These are phyloP conservation scores for Fraxinus velutina DNA, from an alignment of 305 asterid genomes.

Conservation along the genomic window DNA sequence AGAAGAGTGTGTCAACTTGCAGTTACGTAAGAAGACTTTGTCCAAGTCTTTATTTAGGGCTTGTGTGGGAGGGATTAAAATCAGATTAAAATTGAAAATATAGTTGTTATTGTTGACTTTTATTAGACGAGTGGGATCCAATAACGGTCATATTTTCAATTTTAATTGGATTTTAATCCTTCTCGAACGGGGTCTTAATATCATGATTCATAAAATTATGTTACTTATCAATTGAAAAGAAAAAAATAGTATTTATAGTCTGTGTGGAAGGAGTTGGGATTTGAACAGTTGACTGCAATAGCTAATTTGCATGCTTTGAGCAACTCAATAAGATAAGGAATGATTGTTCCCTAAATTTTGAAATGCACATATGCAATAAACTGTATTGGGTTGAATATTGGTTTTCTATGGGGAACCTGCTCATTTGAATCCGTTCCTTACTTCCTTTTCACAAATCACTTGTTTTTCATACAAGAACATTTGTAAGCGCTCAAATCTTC, in stretches of 20 bases:
- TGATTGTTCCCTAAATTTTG: conserved; percentile 1
- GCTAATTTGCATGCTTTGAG: neutral
- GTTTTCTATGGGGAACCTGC: neutral
- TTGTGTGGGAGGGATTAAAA: too few species aligned
- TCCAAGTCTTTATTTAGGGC: too few species aligned
- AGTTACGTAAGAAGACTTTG: too few species aligned
- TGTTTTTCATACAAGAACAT: neutral
- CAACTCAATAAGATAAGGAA: conserved; percentile 4
- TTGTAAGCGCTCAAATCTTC: conserved; percentile 6
- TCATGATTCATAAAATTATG: neutral
- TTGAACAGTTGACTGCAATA: neutral
- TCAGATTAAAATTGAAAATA: too few species aligned
- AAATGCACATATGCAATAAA: neutral
- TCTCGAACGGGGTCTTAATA: neutral
- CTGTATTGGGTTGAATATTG: neutral
- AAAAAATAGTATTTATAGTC: neutral
- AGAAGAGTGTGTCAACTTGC: too few species aligned
- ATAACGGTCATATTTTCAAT: too few species aligned
- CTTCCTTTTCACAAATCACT: neutral
- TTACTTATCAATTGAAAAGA: neutral
- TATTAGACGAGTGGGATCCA: too few species aligned
- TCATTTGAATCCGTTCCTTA: neutral
- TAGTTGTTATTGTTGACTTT: too few species aligned
- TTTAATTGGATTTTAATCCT: too few species aligned
- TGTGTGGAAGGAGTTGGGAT: neutral